Percentiles rank a stretch among this genome's conserved stretches.
Conservation (phyloP, 2,329 filamentous ascomycete species). For the Monosporascus sp. region DNA sequence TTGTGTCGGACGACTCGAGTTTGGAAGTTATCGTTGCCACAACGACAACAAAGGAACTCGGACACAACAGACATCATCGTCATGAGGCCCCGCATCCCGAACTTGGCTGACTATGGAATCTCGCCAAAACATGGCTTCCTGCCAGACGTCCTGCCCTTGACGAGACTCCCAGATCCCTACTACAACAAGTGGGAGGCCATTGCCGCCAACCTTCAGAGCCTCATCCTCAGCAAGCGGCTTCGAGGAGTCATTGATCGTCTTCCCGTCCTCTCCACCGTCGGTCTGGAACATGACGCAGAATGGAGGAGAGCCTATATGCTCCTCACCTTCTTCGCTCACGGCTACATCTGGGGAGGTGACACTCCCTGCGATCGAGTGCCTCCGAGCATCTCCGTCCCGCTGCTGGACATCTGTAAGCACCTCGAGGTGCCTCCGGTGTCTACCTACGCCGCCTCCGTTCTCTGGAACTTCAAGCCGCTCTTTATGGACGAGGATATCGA, state of each 20-base stretch:
- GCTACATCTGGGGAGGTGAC: slow-evolving; percentile 90
- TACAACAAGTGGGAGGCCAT: slow-evolving; percentile 94
- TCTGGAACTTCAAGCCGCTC: slow-evolving; percentile 96
- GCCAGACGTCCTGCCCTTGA: slow-evolving; percentile 72
- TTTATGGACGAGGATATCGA: slow-evolving; percentile 79
- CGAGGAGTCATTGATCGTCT: slow-evolving; percentile 73
- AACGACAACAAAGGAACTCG: no score
- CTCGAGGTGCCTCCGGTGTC: slow-evolving; percentile 89
- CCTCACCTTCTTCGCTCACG: slow-evolving; percentile 63
- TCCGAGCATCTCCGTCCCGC: slow-evolving; percentile 73
- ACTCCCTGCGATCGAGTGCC: slow-evolving; percentile 74
- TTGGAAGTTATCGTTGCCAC: no score
- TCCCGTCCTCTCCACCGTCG: slow-evolving; percentile 75
- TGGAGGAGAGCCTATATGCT: slow-evolving; percentile 86
- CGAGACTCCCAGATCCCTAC: slow-evolving; percentile 78
- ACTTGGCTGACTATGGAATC: slow-evolving; percentile 72
- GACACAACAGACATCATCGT: slow-evolving; percentile 4
- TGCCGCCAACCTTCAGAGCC: slow-evolving; percentile 75
- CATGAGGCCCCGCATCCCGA: slow-evolving; percentile 57
- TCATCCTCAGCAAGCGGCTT: slow-evolving; percentile 80
- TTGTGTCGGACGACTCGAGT: no score
- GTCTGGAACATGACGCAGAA: slow-evolving; percentile 78
- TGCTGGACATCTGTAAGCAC: slow-evolving; percentile 68
- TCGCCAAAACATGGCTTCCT: slow-evolving; percentile 80
- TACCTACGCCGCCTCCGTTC: slow-evolving; percentile 83